These are phyloP conservation scores for Hyaloscypha variabilis DNA, from an alignment of 495 filamentous ascomycete species.

Conservation along the genomic window DNA sequence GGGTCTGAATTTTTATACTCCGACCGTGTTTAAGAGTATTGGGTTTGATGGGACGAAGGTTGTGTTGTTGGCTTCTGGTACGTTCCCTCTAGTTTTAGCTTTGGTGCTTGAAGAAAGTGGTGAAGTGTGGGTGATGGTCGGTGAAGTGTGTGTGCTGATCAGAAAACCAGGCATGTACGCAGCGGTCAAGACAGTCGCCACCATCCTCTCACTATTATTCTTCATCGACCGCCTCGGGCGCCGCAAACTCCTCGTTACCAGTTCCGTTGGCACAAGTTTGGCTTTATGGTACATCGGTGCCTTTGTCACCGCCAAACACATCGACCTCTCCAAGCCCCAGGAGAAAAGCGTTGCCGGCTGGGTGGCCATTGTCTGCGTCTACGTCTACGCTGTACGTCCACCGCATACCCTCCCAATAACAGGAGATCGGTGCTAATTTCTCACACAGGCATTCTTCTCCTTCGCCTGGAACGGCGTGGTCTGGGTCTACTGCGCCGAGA, in stretches of 20 bases:
- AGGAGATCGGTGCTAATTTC: conserved; percentile 39
- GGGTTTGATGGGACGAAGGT: conserved; percentile 55
- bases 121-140: background rate
- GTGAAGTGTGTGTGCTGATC: conserved; percentile 1
- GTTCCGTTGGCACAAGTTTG: conserved; percentile 68
- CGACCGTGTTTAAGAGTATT: conserved; percentile 61
- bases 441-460: conserved; percentile 16
- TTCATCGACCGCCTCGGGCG: conserved; percentile 57
- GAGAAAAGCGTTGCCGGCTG: conserved; percentile 52
- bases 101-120: background rate
- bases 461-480: conserved; percentile 25
- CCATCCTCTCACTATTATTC: conserved; percentile 59
- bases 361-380: conserved; percentile 68
- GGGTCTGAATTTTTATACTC: conserved; percentile 64
- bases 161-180: conserved; percentile 21
- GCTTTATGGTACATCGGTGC: conserved; percentile 68
- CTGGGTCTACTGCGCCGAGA: conserved; percentile 70
- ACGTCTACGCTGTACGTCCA: conserved; percentile 52
- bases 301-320: conserved; percentile 57
- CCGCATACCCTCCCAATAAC: background rate
- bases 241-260: conserved; percentile 66
- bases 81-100: conserved; percentile 43
- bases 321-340: conserved; percentile 40
- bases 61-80: conserved; percentile 51
- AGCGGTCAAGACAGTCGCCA: conserved; percentile 59